phyloP scores from a whole-genome alignment of 345 rosid genomes.

The Citrus glauca region DNA sequence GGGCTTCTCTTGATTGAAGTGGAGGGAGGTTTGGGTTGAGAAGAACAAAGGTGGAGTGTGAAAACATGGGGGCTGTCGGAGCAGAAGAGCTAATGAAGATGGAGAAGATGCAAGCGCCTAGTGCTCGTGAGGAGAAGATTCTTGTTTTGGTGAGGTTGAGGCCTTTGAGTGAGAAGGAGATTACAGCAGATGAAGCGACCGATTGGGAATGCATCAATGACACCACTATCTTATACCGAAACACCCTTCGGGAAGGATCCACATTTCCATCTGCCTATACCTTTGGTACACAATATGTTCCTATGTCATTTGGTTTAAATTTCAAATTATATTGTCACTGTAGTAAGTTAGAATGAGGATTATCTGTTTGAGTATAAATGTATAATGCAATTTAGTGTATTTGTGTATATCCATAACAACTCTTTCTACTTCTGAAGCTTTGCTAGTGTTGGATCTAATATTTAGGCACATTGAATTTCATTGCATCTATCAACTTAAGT shows the following conservation, averaged over 20 bases:
- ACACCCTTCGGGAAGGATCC: slow-evolving; percentile 92
- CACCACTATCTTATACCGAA: slow-evolving; percentile 75
- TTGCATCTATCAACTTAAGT: not conserved
- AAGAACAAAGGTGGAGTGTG: slow-evolving; percentile 18
- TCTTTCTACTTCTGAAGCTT: not conserved
- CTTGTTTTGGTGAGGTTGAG: slow-evolving; percentile 88
- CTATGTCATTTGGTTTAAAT: not conserved
- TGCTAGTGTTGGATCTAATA: not conserved
- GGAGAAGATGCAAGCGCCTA: slow-evolving; percentile 64
- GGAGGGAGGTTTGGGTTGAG: slow-evolving; percentile 15
- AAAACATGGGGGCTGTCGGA: slow-evolving; percentile 73
- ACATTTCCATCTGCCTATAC: slow-evolving; percentile 85
- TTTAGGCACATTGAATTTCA: not conserved
- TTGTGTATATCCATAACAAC: not conserved
- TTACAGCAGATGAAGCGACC: slow-evolving; percentile 60
- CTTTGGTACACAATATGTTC: slow-evolving; percentile 57
- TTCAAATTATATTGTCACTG: not conserved
- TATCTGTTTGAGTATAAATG: not conserved
- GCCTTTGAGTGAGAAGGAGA: slow-evolving; percentile 91
- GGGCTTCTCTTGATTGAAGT: slow-evolving; percentile 16
- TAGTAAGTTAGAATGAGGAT: not conserved
- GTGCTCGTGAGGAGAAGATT: slow-evolving; percentile 78
- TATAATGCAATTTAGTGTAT: not conserved
- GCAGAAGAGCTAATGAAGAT: slow-evolving; percentile 66
- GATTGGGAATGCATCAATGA: slow-evolving; percentile 99